phyloP scores from a whole-genome alignment of 495 filamentous ascomycete species.

The Penicillium steckii region DNA sequence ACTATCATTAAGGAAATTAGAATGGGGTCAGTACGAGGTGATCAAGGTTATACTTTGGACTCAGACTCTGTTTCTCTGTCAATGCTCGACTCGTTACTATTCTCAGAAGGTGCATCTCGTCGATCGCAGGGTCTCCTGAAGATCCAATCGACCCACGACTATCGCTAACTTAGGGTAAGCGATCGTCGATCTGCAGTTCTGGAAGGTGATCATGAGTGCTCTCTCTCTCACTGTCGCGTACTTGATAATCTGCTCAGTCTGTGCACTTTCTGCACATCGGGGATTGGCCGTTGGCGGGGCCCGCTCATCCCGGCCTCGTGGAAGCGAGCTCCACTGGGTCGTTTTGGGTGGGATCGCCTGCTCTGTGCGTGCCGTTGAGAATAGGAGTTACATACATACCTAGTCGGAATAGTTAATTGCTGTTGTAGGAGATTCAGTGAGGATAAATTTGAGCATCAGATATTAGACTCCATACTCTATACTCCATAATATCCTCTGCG shows the following conservation, averaged over 20 bases:
- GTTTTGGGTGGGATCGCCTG: slow-evolving; percentile 21
- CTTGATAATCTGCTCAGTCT: slow-evolving; percentile 8
- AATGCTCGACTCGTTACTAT: too few relatives aligned
- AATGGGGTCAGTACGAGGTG: too few relatives aligned
- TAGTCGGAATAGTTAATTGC: too few relatives aligned
- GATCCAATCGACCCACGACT: slow-evolving; percentile 5
- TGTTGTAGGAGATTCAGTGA: too few relatives aligned
- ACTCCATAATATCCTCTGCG: too few relatives aligned
- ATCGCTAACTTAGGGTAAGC: not conserved
- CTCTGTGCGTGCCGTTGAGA: slow-evolving; percentile 13
- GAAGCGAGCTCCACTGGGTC: slow-evolving; percentile 27
- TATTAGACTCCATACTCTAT: too few relatives aligned
- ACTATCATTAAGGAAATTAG: too few relatives aligned
- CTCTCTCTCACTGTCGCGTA: too few relatives aligned
- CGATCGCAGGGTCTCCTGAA: slow-evolving; percentile 14
- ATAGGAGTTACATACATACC: too few relatives aligned
- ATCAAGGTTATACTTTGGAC: not conserved
- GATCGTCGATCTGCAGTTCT: slow-evolving; percentile 26
- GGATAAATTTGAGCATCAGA: too few relatives aligned
- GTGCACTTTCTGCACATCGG: slow-evolving; percentile 27
- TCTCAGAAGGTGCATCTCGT: slow-evolving; percentile 1
- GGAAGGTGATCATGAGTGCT: not conserved
- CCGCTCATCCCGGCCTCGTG: slow-evolving; percentile 24
- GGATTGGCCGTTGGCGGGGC: slow-evolving; percentile 26
- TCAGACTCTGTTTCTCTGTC: not conserved